Base-by-base conservation (phyloP, 306 rosid species). In the Pyrus pyrifolia region DNA sequence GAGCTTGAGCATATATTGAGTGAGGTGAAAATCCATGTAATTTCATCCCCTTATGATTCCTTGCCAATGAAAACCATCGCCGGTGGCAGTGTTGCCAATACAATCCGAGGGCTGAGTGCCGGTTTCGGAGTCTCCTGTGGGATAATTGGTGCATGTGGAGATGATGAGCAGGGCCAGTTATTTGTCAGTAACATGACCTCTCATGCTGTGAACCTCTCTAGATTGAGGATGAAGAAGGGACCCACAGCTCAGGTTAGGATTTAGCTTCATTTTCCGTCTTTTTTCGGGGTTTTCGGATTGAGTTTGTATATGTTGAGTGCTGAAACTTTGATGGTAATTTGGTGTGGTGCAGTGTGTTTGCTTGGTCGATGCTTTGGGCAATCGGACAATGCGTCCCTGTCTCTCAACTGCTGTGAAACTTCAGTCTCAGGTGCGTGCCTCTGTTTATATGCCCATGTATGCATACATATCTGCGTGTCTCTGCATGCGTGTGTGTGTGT, bases 351-450 rank as follows among this genome's bases (percentile, higher is more conserved):
- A 95, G 96, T 95, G 99, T 83, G 97, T 95, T 85, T 95, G 99
- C 90, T 83, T 95, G 87, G 97, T 95, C 73, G 99, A 95, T 77
- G 89, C 77, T 2, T 46, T 70, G 81, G 97, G 93, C 19, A 92
- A 92, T 76, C 96, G 99, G 13, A 95, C 99, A 31, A 90, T 92
- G 99, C 96, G 99, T 21, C 98, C 98, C 45, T 90, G 89, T 84
- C 96, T 95, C 76, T 89, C 97, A 9, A 92, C 83, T 83, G 97
- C 97, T 29, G 97, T 90, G 68, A 95, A 89, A 86, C 85, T 92
- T 81, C 88, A 90, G 89, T 84, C 90, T 79, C 88, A 90, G 96
- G 98, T 94, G 75, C 66, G n/a, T 63, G 52, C 29, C 65, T 71
- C 76, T 68, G 15, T 21, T 58, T 64, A 49, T 60, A 52, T 66